These are phyloP conservation scores for Kockiozyma suomiensis DNA, from an alignment of 805 yeast genomes.

Conservation along the genomic window DNA sequence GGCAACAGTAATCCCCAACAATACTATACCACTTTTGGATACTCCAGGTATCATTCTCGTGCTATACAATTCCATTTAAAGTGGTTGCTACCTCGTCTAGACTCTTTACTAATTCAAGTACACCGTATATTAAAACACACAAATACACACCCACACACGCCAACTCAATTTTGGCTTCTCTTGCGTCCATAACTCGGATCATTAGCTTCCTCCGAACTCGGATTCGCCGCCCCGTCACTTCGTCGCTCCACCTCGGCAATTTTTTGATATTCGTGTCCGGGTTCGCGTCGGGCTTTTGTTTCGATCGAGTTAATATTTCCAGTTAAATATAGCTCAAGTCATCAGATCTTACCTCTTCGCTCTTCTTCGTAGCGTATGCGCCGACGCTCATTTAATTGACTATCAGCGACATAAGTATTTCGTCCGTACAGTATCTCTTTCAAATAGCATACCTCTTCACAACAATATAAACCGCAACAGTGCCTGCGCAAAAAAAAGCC, in stretches of 20 bases:
- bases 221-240: conserved; percentile 31
- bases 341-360: conserved; percentile 20
- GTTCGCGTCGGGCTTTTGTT: conserved; percentile 13
- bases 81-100: too few species aligned
- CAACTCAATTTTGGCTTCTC: neutral
- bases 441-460: conserved; percentile 13
- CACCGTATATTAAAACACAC: too few species aligned
- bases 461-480: conserved; percentile 14
- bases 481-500: conserved; percentile 17
- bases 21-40: too few species aligned
- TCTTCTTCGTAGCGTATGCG: conserved; percentile 18
- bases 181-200: conserved; percentile 29
- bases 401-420: neutral
- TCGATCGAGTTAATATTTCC: neutral
- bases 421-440: neutral
- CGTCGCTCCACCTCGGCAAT: conserved; percentile 31
- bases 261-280: conserved; percentile 27
- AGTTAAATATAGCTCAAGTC: too few species aligned
- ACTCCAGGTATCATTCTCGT: too few species aligned
- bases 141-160: too few species aligned
- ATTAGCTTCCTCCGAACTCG: conserved; percentile 30
- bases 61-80: too few species aligned
- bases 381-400: conserved; percentile 19
- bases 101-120: too few species aligned
- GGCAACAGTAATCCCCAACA: too few species aligned